Conservation (phyloP, 1,284 basidiomycete genomes). For the Cutaneotrichosporon dermatis region DNA sequence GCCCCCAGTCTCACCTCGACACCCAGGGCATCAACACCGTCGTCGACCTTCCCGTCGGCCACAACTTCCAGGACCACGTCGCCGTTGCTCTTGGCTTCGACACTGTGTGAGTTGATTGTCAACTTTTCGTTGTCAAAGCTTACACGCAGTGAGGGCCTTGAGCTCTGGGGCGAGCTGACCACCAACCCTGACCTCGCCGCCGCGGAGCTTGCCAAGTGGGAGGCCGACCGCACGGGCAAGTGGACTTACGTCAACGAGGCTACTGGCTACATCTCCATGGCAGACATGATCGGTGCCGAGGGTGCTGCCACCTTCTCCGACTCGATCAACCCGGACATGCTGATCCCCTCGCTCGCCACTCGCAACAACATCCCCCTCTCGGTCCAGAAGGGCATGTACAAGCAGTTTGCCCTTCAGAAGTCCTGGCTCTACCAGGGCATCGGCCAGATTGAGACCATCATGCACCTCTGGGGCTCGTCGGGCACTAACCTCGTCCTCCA, state of each 20-base stretch:
- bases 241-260: constrained; percentile 50
- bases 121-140: constrained; percentile 3
- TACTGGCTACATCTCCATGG: constrained; percentile 36
- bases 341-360: constrained; percentile 60
- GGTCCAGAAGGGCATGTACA: constrained; percentile 39
- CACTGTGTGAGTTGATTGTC: constrained; percentile 14
- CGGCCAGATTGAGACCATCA: constrained; percentile 46
- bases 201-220: constrained; percentile 30
- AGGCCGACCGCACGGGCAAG: constrained; percentile 30
- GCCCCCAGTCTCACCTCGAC: constrained; percentile 10
- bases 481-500: constrained; percentile 26
- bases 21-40: constrained; percentile 16
- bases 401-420: constrained; percentile 39
- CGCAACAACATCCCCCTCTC: constrained; percentile 36
- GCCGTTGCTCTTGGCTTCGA: constrained; percentile 35
- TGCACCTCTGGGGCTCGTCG: constrained; percentile 38
- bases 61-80: constrained; percentile 33
- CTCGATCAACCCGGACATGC: constrained; percentile 43
- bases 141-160: constrained; percentile 13
- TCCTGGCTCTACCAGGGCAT: constrained; percentile 33
- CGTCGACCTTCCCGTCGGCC: constrained; percentile 25
- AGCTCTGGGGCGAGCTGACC: constrained; percentile 42
- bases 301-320: constrained; percentile 50
- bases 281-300: constrained; percentile 50
- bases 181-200: constrained; percentile 26